Evolutionary conservation across 768 basidiomycete species (phyloP).

Genomic region (Postia placenta): DNA sequence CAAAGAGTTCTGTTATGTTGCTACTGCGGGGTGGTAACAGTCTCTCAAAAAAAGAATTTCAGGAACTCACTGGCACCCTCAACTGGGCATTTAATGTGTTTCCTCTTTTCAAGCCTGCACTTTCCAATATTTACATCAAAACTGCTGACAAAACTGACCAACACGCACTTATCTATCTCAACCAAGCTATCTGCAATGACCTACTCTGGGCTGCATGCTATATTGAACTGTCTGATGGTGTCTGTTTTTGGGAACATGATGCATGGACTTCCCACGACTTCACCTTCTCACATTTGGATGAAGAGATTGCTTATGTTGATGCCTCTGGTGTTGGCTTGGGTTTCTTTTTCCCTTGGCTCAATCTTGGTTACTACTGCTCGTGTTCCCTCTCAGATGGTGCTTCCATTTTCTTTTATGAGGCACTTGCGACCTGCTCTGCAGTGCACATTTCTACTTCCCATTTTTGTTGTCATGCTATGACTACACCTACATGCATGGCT

Average conservation of each 20-base stretch:
- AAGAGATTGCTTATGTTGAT: conserved; percentile 15
- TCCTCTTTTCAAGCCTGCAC: conserved; percentile 24
- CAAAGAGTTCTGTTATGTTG: too few relatives aligned
- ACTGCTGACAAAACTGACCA: conserved; percentile 19
- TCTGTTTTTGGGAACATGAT: conserved; percentile 7
- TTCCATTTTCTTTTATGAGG: conserved; percentile 8
- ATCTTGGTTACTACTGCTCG: conserved; percentile 1
- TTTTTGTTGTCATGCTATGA: not conserved
- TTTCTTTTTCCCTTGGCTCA: conserved; percentile 12
- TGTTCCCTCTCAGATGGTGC: not conserved
- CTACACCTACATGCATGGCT: conserved; percentile 6
- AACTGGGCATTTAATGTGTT: conserved; percentile 37
- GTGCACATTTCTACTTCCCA: not conserved
- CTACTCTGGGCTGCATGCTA: conserved; percentile 27
- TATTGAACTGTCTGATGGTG: conserved; percentile 14
- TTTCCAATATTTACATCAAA: conserved; percentile 27
- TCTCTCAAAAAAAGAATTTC: too few relatives aligned
- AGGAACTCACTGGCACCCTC: conserved; percentile 28
- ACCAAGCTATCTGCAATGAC: conserved; percentile 21
- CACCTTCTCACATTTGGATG: conserved; percentile 5
- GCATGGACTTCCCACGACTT: conserved; percentile 6
- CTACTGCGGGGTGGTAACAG: too few relatives aligned
- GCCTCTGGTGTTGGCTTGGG: conserved; percentile 17
- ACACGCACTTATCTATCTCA: conserved; percentile 21
- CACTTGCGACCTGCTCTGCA: conserved; percentile 1